Evolutionary conservation across 208 protist species (phyloP).

Genomic region (Polymyxa betae): DNA sequence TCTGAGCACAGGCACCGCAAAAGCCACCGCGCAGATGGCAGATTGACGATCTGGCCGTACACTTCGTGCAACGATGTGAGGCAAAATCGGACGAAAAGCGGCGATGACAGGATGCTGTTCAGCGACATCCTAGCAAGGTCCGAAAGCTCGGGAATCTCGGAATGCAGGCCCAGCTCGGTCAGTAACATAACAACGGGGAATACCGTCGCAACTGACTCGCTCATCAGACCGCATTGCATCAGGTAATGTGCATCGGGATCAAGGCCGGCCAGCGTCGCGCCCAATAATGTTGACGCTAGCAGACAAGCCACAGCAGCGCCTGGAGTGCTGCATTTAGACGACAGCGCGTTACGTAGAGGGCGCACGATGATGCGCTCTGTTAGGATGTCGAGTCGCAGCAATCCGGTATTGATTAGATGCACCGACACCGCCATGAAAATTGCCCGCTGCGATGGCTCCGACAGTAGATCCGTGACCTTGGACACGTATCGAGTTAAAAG

Average conservation of each 20-base stretch:
- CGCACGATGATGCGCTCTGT: constrained; percentile 23
- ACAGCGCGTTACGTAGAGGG: background rate
- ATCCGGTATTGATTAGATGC: background rate
- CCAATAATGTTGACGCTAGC: background rate
- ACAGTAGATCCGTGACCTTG: background rate
- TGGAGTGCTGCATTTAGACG: background rate
- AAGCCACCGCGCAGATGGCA: background rate
- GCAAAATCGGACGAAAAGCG: background rate
- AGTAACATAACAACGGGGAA: constrained; percentile 2
- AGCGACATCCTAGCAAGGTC: background rate
- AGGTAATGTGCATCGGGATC: background rate
- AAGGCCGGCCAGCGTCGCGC: background rate
- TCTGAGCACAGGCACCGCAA: background rate
- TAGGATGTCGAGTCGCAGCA: constrained; percentile 19
- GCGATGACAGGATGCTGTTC: background rate
- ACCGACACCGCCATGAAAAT: background rate
- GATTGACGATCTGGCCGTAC: background rate
- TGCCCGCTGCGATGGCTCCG: background rate
- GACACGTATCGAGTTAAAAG: background rate
- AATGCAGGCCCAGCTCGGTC: background rate
- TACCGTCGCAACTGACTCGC: background rate
- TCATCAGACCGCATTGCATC: background rate
- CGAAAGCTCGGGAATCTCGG: constrained; percentile 4
- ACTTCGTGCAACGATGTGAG: constrained; percentile 12
- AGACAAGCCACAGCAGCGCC: background rate